Evolutionary conservation across 352 stramenopile genomes (phyloP), one percentile per base, ranked within the genome.

Genomic region (Pythium volutum): DNA sequence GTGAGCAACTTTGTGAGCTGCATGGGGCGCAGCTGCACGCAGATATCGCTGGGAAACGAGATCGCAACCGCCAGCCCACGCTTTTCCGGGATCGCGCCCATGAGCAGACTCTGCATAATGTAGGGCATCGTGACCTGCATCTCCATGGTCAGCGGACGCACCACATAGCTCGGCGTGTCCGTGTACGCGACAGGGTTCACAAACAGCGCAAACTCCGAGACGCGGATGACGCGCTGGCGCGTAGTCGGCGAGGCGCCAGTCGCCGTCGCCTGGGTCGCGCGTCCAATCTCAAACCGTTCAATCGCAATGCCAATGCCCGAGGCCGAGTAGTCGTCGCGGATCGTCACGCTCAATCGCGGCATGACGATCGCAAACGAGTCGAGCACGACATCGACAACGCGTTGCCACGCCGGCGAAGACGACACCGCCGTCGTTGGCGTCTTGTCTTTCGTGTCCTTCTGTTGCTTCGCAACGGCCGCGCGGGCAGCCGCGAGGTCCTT

Each of bases 201-300:
- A 36, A 89, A 80, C 49, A 93, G 72, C 56, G 79, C 71, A 50
- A 92, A 90, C 22, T 92, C 76, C 46, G 74, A 61, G 36, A 93
- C 46, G 47, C 73, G 67, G 27, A 93, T 59, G 14, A 56, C 11
- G 33, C 83, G 79, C 48, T 88, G 80, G 47, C 74, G 70, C 54
- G 68, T 70, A 20, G 60, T 50, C 36, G 36, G 8, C 15, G 36
- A 43, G 1, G 18, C 36, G 36, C 36, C 8, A 15, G 36, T 10
- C 36, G 36, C 15, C 14, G 36, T 43, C 36, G 36, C 36, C 14
- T 55, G 50, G 12, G 51, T 50, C 23, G 71, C 79, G 25, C 72
- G 69, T 4, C 77, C 69, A 48, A 93, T 79, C 33, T 84, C 72
- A 25, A 93, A 89, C 33, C 70, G 65, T 25, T 89, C 75, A 12